phyloP scores from a whole-genome alignment of 805 yeast genomes.

The Metschnikowia vanudenii region DNA sequence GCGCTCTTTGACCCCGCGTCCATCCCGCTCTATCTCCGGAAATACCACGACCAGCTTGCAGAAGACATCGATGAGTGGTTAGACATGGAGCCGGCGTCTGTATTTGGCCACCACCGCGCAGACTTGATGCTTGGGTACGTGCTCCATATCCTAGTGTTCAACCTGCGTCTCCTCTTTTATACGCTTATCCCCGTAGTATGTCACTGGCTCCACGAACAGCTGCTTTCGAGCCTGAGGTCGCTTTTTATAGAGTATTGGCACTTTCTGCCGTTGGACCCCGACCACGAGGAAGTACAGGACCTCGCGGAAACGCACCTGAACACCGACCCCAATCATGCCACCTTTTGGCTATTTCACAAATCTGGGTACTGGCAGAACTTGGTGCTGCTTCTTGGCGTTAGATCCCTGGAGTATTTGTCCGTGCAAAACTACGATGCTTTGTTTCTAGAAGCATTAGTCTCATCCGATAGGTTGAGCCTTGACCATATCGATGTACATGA shows the following conservation, averaged over 20 bases:
- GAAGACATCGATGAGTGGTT: constrained; percentile 41
- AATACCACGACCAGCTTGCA: constrained; percentile 23
- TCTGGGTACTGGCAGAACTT: constrained; percentile 33
- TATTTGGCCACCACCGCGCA: constrained; percentile 22
- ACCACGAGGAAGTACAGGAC: constrained; percentile 10
- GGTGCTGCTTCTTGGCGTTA: constrained; percentile 12
- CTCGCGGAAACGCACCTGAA: constrained; percentile 4
- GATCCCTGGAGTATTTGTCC: not conserved
- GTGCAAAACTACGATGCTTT: constrained; percentile 21
- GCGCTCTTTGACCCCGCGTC: constrained; percentile 26
- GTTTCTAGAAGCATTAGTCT: constrained; percentile 24
- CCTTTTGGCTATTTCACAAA: constrained; percentile 29
- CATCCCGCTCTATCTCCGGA: constrained; percentile 25
- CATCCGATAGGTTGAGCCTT: constrained; percentile 19
- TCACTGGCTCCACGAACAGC: constrained; percentile 38
- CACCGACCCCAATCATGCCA: constrained; percentile 11
- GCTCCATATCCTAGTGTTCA: constrained; percentile 32
- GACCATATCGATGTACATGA: constrained; percentile 3
- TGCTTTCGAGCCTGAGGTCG: constrained; percentile 8
- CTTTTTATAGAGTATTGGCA: constrained; percentile 17
- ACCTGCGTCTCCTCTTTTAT: constrained; percentile 33
- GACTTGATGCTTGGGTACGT: constrained; percentile 36
- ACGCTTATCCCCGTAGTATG: constrained; percentile 34
- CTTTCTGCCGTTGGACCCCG: constrained; percentile 15
- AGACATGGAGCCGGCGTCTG: constrained; percentile 29